These are phyloP conservation scores for Choiromyces venosus DNA, from an alignment of 495 filamentous ascomycete genomes.

Conservation along the genomic window DNA sequence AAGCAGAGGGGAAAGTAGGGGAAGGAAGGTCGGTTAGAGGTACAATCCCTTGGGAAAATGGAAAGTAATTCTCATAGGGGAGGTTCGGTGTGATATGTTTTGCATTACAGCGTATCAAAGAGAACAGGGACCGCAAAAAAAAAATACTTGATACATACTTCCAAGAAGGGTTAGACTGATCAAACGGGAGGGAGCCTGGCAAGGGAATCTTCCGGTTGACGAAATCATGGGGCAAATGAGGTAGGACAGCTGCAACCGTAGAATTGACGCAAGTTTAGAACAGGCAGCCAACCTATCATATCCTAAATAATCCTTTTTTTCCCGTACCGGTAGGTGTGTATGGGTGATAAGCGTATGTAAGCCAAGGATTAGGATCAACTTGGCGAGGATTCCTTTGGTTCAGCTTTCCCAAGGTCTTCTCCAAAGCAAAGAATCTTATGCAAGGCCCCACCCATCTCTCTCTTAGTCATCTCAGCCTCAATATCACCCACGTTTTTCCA, in stretches of 20 bases:
- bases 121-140: background rate
- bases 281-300: background rate
- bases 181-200: background rate
- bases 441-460: background rate
- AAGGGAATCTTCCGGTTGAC: background rate
- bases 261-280: background rate
- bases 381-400: background rate
- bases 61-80: background rate
- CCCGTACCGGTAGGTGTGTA: background rate
- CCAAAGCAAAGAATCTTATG: background rate
- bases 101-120: background rate
- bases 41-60: background rate
- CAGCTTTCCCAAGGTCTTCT: background rate
- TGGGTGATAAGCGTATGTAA: background rate
- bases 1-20: background rate
- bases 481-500: background rate
- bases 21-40: background rate
- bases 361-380: background rate
- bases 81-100: background rate
- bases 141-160: background rate
- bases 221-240: background rate
- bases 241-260: background rate
- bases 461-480: slow-evolving; percentile 1
- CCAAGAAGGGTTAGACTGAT: background rate
- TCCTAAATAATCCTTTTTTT: background rate